Conservation (phyloP, 352 stramenopile genomes). For the Phytophthora pluvialis region DNA sequence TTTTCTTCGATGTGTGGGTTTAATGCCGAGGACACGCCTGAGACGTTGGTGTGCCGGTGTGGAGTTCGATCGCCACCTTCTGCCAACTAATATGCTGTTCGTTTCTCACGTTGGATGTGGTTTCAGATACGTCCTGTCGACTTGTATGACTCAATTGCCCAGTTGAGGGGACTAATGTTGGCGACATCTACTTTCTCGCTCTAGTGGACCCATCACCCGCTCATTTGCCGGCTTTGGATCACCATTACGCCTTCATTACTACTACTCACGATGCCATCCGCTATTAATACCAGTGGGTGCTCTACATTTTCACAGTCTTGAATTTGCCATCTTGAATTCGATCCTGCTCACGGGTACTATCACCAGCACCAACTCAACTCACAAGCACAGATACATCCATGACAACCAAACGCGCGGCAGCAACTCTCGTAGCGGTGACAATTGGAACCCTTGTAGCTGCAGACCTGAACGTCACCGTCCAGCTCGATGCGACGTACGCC, state of each 20-base stretch:
- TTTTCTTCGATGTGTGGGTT: too few relatives aligned
- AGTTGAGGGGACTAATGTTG: background rate
- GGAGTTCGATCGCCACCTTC: too few relatives aligned
- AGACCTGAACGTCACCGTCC: background rate
- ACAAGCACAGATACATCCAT: background rate
- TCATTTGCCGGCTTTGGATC: background rate
- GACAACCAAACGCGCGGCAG: background rate
- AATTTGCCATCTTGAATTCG: constrained; percentile 1
- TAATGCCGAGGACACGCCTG: too few relatives aligned
- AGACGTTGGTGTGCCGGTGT: too few relatives aligned
- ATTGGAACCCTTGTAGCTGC: background rate
- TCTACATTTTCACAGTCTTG: background rate
- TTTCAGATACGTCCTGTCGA: background rate
- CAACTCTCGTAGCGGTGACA: background rate
- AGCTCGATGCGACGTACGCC: constrained; percentile 8
- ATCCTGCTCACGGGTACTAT: background rate
- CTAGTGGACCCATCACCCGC: background rate
- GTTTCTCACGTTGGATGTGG: background rate
- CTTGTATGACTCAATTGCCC: background rate
- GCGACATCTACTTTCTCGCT: background rate
- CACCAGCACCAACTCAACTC: too few relatives aligned
- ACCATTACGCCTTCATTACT: background rate
- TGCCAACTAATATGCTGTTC: too few relatives aligned
- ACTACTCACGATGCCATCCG: background rate
- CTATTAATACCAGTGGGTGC: background rate